A percentile compares a stretch with the other conserved stretches of the same genome.
Evolutionary conservation across 257 asterid species (phyloP).

Genomic region (Solanum pinnatisectum): DNA sequence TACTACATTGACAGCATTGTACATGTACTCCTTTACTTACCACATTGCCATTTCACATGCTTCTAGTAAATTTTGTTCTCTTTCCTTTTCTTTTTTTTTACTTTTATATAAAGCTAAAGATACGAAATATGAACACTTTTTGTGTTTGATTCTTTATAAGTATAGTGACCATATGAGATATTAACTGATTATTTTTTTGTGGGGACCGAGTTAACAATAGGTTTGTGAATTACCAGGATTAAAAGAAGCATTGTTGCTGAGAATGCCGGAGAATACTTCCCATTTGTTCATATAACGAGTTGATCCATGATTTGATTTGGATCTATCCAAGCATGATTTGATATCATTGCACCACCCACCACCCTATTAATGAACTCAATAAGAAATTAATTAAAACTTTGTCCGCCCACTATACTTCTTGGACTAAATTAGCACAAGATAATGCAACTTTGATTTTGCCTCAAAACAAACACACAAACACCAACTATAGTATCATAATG

Average conservation of each 20-base stretch:
- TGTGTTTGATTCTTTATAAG: neutral
- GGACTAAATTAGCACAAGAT: neutral
- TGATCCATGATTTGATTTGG: slow-evolving; percentile 71
- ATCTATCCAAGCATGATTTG: slow-evolving; percentile 66
- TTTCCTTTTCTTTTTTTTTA: neutral
- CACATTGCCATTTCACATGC: neutral
- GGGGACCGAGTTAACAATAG: neutral
- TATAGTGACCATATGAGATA: neutral
- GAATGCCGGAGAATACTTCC: slow-evolving; percentile 66
- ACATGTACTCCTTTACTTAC: neutral
- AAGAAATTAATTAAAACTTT: neutral
- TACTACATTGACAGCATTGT: neutral
- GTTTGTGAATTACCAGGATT: slow-evolving; percentile 51
- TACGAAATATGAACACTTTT: neutral
- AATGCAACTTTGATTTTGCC: neutral
- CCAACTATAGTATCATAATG: neutral
- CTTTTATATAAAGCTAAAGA: neutral
- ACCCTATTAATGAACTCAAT: slow-evolving; percentile 34
- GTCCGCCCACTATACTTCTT: neutral
- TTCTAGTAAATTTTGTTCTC: neutral
- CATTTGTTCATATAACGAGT: slow-evolving; percentile 49
- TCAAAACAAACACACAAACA: neutral
- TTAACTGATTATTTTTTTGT: neutral
- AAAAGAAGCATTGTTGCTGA: slow-evolving; percentile 62
- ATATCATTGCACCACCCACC: slow-evolving; percentile 98